Percentiles rank a stretch among this genome's conserved stretches.
Conservation (phyloP, 768 basidiomycete species). For the Amanita exitialis region DNA sequence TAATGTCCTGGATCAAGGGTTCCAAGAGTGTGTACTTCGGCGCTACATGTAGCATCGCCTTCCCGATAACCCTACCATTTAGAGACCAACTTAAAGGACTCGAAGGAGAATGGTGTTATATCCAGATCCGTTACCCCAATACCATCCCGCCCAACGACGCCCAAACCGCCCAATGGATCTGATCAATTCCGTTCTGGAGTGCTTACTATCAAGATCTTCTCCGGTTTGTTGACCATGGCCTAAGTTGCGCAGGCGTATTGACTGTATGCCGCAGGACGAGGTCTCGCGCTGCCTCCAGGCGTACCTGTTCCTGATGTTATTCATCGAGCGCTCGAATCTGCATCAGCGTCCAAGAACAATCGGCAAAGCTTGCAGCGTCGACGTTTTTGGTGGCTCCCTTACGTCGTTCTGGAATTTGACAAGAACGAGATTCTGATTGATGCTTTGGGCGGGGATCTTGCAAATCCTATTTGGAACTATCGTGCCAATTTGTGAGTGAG, state of each 20-base stretch:
- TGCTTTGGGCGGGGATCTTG: slow-evolving; percentile 89
- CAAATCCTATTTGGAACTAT: slow-evolving; percentile 91
- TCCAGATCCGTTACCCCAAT: slow-evolving; percentile 78
- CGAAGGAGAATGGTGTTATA: slow-evolving; percentile 57
- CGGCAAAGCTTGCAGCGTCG: slow-evolving; percentile 89
- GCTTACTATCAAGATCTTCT: slow-evolving; percentile 94
- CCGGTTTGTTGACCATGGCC: slow-evolving; percentile 39
- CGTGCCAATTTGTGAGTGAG: slow-evolving; percentile 82
- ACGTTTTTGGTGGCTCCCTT: slow-evolving; percentile 95
- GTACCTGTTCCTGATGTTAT: slow-evolving; percentile 77
- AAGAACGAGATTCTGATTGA: slow-evolving; percentile 97
- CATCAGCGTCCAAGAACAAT: slow-evolving; percentile 47
- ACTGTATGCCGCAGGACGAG: slow-evolving; percentile 48
- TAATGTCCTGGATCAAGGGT: slow-evolving; percentile 6
- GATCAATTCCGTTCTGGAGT: slow-evolving; percentile 80
- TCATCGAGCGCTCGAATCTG: slow-evolving; percentile 61
- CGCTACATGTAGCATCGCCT: background rate
- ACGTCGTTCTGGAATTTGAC: slow-evolving; percentile 95
- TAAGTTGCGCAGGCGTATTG: background rate
- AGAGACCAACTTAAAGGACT: slow-evolving; percentile 52
- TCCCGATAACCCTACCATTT: slow-evolving; percentile 1
- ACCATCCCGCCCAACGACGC: slow-evolving; percentile 73
- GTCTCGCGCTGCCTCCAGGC: slow-evolving; percentile 71
- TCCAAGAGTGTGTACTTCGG: slow-evolving; percentile 4
- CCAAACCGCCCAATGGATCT: slow-evolving; percentile 42